Conservation (phyloP, 2,329 filamentous ascomycete genomes). For the Amphichorda felina region DNA sequence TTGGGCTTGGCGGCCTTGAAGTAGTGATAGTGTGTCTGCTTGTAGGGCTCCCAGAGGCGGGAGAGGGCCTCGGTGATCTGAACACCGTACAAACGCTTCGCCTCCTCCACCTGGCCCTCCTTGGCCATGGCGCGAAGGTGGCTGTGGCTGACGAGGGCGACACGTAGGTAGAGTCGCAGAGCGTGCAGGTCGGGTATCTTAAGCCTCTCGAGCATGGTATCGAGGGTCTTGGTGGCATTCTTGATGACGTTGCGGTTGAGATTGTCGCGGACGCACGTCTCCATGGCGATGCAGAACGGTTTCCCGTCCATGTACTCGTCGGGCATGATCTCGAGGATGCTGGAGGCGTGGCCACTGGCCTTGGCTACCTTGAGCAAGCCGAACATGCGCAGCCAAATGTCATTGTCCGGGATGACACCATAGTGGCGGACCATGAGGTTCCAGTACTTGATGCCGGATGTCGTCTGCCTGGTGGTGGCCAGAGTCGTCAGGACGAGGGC, state of each 20-base stretch:
- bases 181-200: conserved; percentile 34
- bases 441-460: conserved; percentile 69
- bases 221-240: conserved; percentile 53
- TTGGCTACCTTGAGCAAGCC: conserved; percentile 53
- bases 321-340: conserved; percentile 46
- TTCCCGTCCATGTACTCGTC: conserved; percentile 27
- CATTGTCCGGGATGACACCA: conserved; percentile 56
- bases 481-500: conserved; percentile 58
- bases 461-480: conserved; percentile 44
- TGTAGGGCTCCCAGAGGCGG: conserved; percentile 37
- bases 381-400: conserved; percentile 60
- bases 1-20: conserved; percentile 12
- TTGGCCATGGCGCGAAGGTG: conserved; percentile 20
- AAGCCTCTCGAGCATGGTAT: conserved; percentile 40
- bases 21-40: conserved; percentile 21
- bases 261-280: conserved; percentile 62
- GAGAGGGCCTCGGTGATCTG: conserved; percentile 39
- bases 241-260: conserved; percentile 59
- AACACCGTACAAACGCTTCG: conserved; percentile 31
- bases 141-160: conserved; percentile 36
- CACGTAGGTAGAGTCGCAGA: conserved; percentile 43
- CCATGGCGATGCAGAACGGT: conserved; percentile 63
- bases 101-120: conserved; percentile 16
- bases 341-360: conserved; percentile 48
- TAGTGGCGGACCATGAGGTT: conserved; percentile 50